Evolutionary conservation across 768 basidiomycete genomes (phyloP).

Genomic region (Hortiboletus campestris): DNA sequence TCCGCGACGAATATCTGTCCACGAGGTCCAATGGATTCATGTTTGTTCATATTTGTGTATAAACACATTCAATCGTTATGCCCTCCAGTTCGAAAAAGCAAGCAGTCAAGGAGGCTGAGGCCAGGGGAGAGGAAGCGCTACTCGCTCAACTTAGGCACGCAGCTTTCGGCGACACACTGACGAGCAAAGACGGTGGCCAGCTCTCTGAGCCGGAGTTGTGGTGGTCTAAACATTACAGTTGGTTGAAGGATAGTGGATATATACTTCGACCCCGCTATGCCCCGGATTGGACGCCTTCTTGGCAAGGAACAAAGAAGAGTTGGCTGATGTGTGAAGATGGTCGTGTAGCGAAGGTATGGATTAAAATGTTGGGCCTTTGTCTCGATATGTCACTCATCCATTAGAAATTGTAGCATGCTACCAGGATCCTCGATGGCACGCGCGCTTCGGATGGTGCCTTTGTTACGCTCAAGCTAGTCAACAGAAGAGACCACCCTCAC

Average conservation of each 20-base stretch:
- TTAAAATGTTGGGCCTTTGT: neutral
- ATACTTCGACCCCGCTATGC: constrained; percentile 19
- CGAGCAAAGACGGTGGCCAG: too few species aligned
- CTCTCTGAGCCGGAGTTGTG: constrained; percentile 5
- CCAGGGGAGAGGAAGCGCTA: too few species aligned
- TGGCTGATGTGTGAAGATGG: constrained; percentile 7
- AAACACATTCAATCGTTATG: too few species aligned
- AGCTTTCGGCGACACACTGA: too few species aligned
- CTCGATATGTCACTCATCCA: constrained; percentile 15
- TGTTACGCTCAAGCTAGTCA: constrained; percentile 33
- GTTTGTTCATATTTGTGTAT: neutral
- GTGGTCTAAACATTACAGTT: constrained; percentile 13
- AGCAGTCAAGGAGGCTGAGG: too few species aligned
- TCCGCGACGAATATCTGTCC: neutral
- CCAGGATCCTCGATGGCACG: constrained; percentile 28
- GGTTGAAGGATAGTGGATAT: constrained; percentile 18
- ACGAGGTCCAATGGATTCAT: constrained; percentile 7
- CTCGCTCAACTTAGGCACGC: too few species aligned
- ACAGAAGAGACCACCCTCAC: constrained; percentile 11
- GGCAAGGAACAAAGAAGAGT: constrained; percentile 7
- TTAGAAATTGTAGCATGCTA: constrained; percentile 5
- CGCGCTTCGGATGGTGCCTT: constrained; percentile 26
- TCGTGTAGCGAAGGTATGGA: neutral
- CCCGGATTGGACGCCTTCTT: constrained; percentile 23
- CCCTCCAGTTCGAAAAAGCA: too few species aligned